Conservation (phyloP, 1,284 basidiomycete species). For the Amylostereum areolatum region DNA sequence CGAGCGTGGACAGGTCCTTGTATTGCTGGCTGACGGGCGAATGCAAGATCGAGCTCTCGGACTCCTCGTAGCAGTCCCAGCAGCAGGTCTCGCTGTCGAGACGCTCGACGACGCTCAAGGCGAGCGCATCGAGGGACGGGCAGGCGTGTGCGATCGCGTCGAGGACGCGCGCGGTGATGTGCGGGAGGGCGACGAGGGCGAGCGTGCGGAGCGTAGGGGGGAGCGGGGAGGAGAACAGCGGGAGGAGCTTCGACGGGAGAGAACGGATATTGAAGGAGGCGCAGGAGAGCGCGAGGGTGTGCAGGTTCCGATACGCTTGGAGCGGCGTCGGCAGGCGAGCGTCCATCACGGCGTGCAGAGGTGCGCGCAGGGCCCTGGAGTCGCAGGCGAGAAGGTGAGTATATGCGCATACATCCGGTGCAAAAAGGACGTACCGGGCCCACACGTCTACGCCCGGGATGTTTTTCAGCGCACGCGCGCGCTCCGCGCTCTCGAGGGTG, state of each 20-base stretch:
- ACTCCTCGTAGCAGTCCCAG: constrained; percentile 58
- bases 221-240: constrained; percentile 20
- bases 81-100: constrained; percentile 52
- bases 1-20: constrained; percentile 7
- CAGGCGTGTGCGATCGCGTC: constrained; percentile 38
- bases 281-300: constrained; percentile 19
- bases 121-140: constrained; percentile 37
- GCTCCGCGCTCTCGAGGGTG: constrained; percentile 2
- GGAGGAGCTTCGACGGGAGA: constrained; percentile 16
- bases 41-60: constrained; percentile 45
- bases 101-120: constrained; percentile 51
- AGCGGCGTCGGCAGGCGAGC: constrained; percentile 12
- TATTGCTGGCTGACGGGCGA: constrained; percentile 62
- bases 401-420: constrained; percentile 20
- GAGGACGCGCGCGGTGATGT: constrained; percentile 45
- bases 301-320: constrained; percentile 17
- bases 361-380: constrained; percentile 10
- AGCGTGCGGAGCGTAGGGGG: constrained; percentile 29
- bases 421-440: constrained; percentile 20
- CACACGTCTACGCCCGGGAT: constrained; percentile 18
- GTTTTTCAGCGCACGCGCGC: constrained; percentile 15
- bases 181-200: constrained; percentile 44
- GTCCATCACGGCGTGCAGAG: constrained; percentile 9
- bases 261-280: constrained; percentile 20
- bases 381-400: constrained; percentile 5